These are phyloP conservation scores for Ophiocordyceps camponoti-saundersi DNA, from an alignment of 2,329 filamentous ascomycete species.

Conservation along the genomic window DNA sequence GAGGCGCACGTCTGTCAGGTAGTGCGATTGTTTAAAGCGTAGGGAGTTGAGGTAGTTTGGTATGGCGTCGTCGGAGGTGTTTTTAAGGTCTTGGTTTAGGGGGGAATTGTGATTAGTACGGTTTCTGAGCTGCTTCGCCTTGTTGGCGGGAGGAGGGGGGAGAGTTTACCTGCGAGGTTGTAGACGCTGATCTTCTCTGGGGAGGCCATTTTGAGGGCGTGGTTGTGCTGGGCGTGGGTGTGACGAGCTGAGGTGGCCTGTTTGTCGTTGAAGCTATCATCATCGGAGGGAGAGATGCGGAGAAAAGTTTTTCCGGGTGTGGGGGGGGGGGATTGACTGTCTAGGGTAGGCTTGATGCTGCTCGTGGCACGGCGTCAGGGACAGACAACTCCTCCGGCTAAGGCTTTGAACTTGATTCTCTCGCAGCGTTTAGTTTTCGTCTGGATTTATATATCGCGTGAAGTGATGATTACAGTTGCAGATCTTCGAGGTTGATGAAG, in stretches of 20 bases:
- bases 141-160: neutral
- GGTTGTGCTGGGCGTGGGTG: neutral
- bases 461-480: too few species aligned
- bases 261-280: neutral
- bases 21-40: slow-evolving; percentile 68
- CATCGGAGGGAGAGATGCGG: neutral
- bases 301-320: neutral
- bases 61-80: slow-evolving; percentile 88
- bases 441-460: too few species aligned
- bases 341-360: neutral
- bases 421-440: too few species aligned
- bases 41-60: slow-evolving; percentile 84
- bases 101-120: too few species aligned
- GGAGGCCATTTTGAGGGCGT: slow-evolving; percentile 13
- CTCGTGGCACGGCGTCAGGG: too few species aligned
- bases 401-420: too few species aligned
- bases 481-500: too few species aligned
- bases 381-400: too few species aligned
- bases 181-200: slow-evolving; percentile 46
- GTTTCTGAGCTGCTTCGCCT: too few species aligned
- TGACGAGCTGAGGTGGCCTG: neutral
- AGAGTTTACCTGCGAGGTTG: slow-evolving; percentile 42
- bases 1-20: slow-evolving; percentile 66
- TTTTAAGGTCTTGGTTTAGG: slow-evolving; percentile 92
- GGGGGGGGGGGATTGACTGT: neutral